Evolutionary conservation across 371 early-diverging fungal genomes (phyloP), one percentile per base, ranked within the genome.

Genomic region (Apophysomyces ossiformis): DNA sequence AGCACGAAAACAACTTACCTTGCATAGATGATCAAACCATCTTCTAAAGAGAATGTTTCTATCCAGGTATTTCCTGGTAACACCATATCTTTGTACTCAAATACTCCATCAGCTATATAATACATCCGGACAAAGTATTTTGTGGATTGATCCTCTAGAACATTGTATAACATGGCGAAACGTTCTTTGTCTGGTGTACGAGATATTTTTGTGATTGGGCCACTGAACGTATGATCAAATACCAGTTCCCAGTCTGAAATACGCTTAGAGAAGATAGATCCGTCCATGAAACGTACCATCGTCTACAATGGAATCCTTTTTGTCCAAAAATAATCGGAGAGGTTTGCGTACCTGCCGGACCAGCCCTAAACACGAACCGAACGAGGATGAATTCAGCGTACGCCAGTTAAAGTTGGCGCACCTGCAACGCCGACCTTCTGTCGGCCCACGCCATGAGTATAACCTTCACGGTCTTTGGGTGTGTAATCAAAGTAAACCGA

Each of bases 21-120:
- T 13, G 79, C 69, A 66, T 76, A 77, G 6, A 82, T 35, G 7
- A 82, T 61, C 1, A 70, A 66, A 36, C 73, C 60, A 0, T 71
- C 43, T 61, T 82, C 76, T 11, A 82, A 47, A 7, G 73, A 70
- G 21, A 82, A 73, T 9, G 72, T 16, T 15, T 73, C 45, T 18
- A 79, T 69, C 77, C 77, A 79, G 0, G 73, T 79, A 11, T 73
- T 67, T 0, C 82, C 82, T 37, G 78, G 82, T 56, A 82, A 63
- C 16, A 64, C 16, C 7, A 77, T 57, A 66, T 82, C 79, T 58
- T 76, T 81, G 63, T 75, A 78, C 46, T 74, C 64, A 46, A 77
- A 76, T 18, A 58, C 50, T 9, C 61, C 60, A 11, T 43, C 45
- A n/a, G 47, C 37, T n/a, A 71, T 47, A 60, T 74, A 79, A 63